Evolutionary conservation across 305 asterid species (phyloP), one percentile per base, ranked within the genome.

Genomic region (Fraxinus xanthoxyloides): DNA sequence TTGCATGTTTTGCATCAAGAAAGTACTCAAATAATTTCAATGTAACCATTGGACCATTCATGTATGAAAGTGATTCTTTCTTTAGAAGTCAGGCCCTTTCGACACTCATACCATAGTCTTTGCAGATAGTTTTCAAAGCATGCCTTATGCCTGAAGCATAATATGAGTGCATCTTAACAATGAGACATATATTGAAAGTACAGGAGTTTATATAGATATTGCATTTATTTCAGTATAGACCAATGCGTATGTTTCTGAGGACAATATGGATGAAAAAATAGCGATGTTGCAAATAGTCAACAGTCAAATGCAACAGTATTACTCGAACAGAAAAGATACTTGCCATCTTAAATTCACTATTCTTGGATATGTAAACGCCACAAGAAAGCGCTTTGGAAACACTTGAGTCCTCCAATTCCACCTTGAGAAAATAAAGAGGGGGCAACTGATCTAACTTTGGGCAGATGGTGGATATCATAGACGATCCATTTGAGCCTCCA

Each of bases 351-450:
- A 74, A 67, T 76, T 77, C 78, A 34, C 82, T 32, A 75, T 72
- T 80, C 75, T 82, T 82, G 81, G 85, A 86, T 87, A 89, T 83
- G 85, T 63, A 82, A 82, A 89, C 85, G 34, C 92, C 92, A 73
- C 82, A 83, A 84, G 87, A 87, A 84, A 90, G 90, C 70, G 92
- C 92, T 78, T 76, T 80, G 36, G 92, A 80, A 75, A 84, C 81
- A 78, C 87, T 86, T 4, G 84, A 85, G 35, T 87, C 92, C 85
- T 85, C 89, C 84, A 92, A 32, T 81, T 90, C 92, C 87, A 92
- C 90, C 88, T 86, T 89, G 88, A 92, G 88, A 85, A 92, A 92
- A 89, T 89, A 81, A 82, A 92, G 88, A 81, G 82, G 76, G 67
- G 91, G 90, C 77, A 84, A 84, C 70, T 80, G 65, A 76, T 84